Percentiles rank a stretch among this genome's conserved stretches.
These are phyloP conservation scores for Sungouiozyma ichnusensis DNA, from an alignment of 805 yeast genomes.

Conservation along the genomic window DNA sequence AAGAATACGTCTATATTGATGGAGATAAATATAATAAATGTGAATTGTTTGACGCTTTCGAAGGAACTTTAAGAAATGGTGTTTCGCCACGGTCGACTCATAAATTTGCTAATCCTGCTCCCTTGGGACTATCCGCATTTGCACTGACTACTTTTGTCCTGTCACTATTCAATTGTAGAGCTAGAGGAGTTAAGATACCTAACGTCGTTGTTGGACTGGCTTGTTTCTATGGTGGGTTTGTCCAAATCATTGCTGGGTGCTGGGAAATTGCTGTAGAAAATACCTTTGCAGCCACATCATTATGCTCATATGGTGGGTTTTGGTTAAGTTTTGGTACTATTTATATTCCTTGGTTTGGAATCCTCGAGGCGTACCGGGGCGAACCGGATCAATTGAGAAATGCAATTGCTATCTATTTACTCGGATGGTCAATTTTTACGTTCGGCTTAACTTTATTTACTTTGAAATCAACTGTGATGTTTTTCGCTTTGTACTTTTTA, in stretches of 20 bases:
- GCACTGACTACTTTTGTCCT: slow-evolving; percentile 54
- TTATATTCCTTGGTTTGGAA: slow-evolving; percentile 49
- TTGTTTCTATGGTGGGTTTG: slow-evolving; percentile 51
- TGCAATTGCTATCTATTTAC: slow-evolving; percentile 49
- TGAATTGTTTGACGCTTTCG: slow-evolving; percentile 59
- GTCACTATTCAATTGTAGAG: slow-evolving; percentile 44
- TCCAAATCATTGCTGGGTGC: slow-evolving; percentile 52
- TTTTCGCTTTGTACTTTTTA: slow-evolving; percentile 45
- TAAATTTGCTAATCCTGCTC: slow-evolving; percentile 56
- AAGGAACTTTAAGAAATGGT: slow-evolving; percentile 78
- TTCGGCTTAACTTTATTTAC: slow-evolving; percentile 44
- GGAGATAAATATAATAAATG: slow-evolving; percentile 52
- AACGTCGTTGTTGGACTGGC: slow-evolving; percentile 49
- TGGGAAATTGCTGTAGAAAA: slow-evolving; percentile 57
- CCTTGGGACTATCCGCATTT: slow-evolving; percentile 51
- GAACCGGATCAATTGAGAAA: slow-evolving; percentile 28
- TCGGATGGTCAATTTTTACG: slow-evolving; percentile 59
- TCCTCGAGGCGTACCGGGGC: slow-evolving; percentile 40
- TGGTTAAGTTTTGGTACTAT: slow-evolving; percentile 61
- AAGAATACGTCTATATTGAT: slow-evolving; percentile 62
- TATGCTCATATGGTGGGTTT: slow-evolving; percentile 56
- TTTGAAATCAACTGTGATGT: slow-evolving; percentile 53
- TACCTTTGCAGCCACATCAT: slow-evolving; percentile 58
- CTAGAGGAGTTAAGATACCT: slow-evolving; percentile 42
- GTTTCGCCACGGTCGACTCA: slow-evolving; percentile 45